phyloP scores from a whole-genome alignment of 1,284 basidiomycete genomes.

The Melampsora americana region DNA sequence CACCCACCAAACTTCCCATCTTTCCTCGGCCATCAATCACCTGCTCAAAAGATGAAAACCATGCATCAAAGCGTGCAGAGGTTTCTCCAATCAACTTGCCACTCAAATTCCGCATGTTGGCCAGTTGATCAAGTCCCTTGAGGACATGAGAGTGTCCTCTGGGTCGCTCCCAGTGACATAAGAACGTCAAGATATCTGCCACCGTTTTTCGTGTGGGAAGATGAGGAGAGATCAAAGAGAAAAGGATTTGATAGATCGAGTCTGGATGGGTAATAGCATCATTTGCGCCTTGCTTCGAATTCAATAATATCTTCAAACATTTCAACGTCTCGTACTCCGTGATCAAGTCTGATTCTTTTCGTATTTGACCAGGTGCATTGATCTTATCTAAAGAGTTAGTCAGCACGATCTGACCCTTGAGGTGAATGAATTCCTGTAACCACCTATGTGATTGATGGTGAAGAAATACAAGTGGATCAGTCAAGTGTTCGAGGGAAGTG shows the following conservation, averaged over 20 bases:
- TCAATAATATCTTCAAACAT: constrained; percentile 79
- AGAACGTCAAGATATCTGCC: constrained; percentile 69
- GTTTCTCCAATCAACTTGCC: constrained; percentile 61
- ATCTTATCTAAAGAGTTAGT: constrained; percentile 74
- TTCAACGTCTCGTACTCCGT: constrained; percentile 88
- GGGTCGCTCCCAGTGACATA: constrained; percentile 58
- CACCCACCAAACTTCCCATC: constrained; percentile 92
- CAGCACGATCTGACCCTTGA: constrained; percentile 79
- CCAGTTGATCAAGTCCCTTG: constrained; percentile 58
- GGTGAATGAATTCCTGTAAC: constrained; percentile 72
- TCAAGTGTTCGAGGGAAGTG: too few species aligned
- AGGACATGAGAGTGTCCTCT: constrained; percentile 58
- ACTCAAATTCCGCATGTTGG: constrained; percentile 62
- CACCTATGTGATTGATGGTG: constrained; percentile 61
- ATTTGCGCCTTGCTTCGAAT: constrained; percentile 67
- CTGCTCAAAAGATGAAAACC: constrained; percentile 79
- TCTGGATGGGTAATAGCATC: constrained; percentile 75
- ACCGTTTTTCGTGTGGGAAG: constrained; percentile 75
- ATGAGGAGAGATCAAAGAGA: constrained; percentile 78
- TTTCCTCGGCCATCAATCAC: constrained; percentile 79
- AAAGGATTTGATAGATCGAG: constrained; percentile 76
- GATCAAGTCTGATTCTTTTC: constrained; percentile 65
- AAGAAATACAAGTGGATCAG: not conserved
- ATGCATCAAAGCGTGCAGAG: constrained; percentile 70
- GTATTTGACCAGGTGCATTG: constrained; percentile 58